These are phyloP conservation scores for Calonectria hawksworthii DNA, from an alignment of 2,329 filamentous ascomycete species.

Conservation along the genomic window DNA sequence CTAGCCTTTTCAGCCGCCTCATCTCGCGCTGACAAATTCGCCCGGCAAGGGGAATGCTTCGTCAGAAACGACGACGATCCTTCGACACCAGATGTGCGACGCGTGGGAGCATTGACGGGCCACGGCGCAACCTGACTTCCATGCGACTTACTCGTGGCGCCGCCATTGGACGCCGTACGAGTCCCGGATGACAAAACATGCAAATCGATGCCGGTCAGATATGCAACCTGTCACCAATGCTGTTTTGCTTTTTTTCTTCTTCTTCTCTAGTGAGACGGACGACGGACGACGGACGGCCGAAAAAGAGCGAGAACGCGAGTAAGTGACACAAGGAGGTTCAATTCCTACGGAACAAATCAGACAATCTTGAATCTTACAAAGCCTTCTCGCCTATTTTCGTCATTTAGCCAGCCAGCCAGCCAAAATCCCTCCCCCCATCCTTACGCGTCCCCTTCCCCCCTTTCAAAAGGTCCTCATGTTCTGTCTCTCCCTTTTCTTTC, in stretches of 20 bases:
- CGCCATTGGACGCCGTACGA: background rate
- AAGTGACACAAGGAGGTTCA: background rate
- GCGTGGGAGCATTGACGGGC: constrained; percentile 4
- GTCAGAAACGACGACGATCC: background rate
- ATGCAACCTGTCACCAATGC: background rate
- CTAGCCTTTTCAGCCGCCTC: background rate
- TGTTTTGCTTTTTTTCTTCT: background rate
- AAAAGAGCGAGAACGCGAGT: background rate
- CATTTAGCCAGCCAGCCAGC: background rate
- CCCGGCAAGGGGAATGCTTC: background rate
- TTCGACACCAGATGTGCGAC: background rate
- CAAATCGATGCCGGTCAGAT: background rate
- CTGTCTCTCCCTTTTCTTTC: background rate
- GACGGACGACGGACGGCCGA: background rate
- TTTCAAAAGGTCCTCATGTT: background rate
- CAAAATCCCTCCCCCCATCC: background rate
- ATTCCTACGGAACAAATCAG: background rate
- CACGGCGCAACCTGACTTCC: background rate
- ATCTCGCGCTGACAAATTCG: constrained; percentile 15
- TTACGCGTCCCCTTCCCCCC: background rate
- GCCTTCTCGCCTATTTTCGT: background rate
- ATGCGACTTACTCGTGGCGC: background rate
- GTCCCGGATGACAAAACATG: constrained; percentile 20
- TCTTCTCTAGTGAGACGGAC: background rate
- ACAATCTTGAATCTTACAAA: constrained; percentile 4